Percentiles rank a stretch among this genome's conserved stretches.
These are phyloP conservation scores for Globisporangium carolinianum DNA, from an alignment of 352 stramenopile species.

Conservation along the genomic window DNA sequence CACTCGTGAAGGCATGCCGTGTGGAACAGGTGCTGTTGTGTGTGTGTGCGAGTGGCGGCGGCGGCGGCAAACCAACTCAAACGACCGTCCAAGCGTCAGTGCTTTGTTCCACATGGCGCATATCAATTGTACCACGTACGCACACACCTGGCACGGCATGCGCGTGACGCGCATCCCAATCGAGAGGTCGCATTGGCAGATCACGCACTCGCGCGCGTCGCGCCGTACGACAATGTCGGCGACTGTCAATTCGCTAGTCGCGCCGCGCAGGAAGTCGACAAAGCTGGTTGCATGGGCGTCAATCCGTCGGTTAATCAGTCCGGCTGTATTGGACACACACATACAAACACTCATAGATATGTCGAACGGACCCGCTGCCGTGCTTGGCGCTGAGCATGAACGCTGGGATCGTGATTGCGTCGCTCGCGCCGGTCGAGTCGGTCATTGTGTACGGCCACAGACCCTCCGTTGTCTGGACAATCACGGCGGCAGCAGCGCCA, in stretches of 20 bases:
- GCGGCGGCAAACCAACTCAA: too few relatives aligned
- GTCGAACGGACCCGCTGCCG: slow-evolving; percentile 27
- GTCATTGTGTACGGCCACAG: slow-evolving; percentile 85
- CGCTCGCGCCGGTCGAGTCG: slow-evolving; percentile 63
- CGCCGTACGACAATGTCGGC: slow-evolving; percentile 57
- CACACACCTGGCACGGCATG: slow-evolving; percentile 59
- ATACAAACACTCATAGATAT: slow-evolving; percentile 8
- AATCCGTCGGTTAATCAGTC: background rate
- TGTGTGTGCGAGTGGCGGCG: too few relatives aligned
- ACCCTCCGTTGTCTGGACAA: slow-evolving; percentile 56
- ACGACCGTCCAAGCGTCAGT: too few relatives aligned
- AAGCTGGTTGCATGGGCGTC: slow-evolving; percentile 22
- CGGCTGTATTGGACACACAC: background rate
- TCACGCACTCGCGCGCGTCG: slow-evolving; percentile 69
- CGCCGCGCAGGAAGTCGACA: slow-evolving; percentile 41
- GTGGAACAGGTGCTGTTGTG: slow-evolving; percentile 71
- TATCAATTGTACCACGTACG: background rate
- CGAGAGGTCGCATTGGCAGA: slow-evolving; percentile 73
- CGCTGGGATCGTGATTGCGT: slow-evolving; percentile 46
- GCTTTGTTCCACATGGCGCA: background rate
- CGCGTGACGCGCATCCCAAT: slow-evolving; percentile 63
- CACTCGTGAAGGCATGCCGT: slow-evolving; percentile 69
- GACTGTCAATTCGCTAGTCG: slow-evolving; percentile 9
- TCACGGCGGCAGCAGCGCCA: slow-evolving; percentile 49
- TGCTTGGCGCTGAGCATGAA: slow-evolving; percentile 79